Evolutionary conservation across 1,139 yeast genomes (phyloP), one percentile per base, ranked within the genome.

Genomic region (Lodderomyces jiufengensis): DNA sequence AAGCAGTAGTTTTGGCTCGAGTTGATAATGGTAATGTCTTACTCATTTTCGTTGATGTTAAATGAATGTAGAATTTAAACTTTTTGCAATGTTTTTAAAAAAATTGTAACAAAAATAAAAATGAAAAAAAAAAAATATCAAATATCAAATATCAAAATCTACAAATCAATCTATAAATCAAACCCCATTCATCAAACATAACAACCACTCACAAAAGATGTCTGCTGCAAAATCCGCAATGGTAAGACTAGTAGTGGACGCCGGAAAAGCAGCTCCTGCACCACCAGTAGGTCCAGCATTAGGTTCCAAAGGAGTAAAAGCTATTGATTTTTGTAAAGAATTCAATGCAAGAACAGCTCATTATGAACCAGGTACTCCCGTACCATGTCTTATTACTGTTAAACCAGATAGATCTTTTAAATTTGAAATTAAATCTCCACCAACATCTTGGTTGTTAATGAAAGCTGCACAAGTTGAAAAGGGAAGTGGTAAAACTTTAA

Each of bases 251-350:
- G 81, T 92, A 40, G 97, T 92, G 4, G 96, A 94, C n/a, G 98
- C 98, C 4, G 97, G 97, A 6, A 88, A 88, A 58, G 99, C 99
- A 0, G 94, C 97, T 1, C 98, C 99, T 29, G 84, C 96, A 1
- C 99, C 99, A 24, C 99, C 99, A 5, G 97, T 92, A 15, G 98
- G 99, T 47, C 99, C 99, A 27, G 98, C 98, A 0, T 70, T 92
- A 39, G 99, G 98, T 47, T 92, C 98, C 42, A 90, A 92, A 59
- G 99, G 98, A 68, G 95, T 92, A 39, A 94, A 94, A 60, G 97
- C 98, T 45, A 94, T 92, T 53, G 98, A 94, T 60, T 92, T 92
- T 55, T 92, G 98, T 69, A 94, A 92, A 63, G 97, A 92, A 60
- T 94, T 94, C 70, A 92, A 94, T 59, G 98, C 98, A 29, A 80